phyloP scores from a whole-genome alignment of 2,329 filamentous ascomycete genomes.

The Endoconidiophora laricicola region DNA sequence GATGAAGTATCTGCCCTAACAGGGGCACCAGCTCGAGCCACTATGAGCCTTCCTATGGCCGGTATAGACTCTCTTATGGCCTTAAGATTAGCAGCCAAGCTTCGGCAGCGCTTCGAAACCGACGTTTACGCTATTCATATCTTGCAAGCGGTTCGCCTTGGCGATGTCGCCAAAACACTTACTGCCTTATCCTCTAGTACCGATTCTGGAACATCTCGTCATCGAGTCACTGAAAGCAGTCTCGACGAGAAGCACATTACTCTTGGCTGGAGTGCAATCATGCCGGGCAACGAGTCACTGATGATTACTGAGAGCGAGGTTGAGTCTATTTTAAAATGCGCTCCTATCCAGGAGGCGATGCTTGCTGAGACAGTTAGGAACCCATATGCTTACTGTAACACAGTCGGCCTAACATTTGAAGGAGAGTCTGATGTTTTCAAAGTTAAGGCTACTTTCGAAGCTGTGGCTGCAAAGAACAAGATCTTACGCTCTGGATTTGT shows the following conservation, averaged over 20 bases:
- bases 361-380: constrained; percentile 52
- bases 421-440: too few relatives aligned
- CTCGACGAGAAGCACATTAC: too few relatives aligned
- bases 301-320: constrained; percentile 14
- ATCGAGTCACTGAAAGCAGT: not conserved
- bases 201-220: not conserved
- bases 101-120: constrained; percentile 39
- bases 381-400: constrained; percentile 56
- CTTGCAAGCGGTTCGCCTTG: not conserved
- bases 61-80: constrained; percentile 47
- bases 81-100: constrained; percentile 38
- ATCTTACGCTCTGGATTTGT: constrained; percentile 62
- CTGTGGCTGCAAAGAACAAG: constrained; percentile 38
- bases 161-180: not conserved
- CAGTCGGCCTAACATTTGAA: constrained; percentile 47
- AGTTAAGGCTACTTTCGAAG: constrained; percentile 27
- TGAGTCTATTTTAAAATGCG: constrained; percentile 43
- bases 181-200: not conserved
- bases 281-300: too few relatives aligned
- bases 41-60: constrained; percentile 30
- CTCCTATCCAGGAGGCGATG: constrained; percentile 64
- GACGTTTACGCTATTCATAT: constrained; percentile 42
- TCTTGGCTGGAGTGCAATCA: too few relatives aligned
- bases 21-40: constrained; percentile 20
- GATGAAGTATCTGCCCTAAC: constrained; percentile 26